phyloP scores from a whole-genome alignment of 345 rosid genomes.

The Pseudoturritis turrita region DNA sequence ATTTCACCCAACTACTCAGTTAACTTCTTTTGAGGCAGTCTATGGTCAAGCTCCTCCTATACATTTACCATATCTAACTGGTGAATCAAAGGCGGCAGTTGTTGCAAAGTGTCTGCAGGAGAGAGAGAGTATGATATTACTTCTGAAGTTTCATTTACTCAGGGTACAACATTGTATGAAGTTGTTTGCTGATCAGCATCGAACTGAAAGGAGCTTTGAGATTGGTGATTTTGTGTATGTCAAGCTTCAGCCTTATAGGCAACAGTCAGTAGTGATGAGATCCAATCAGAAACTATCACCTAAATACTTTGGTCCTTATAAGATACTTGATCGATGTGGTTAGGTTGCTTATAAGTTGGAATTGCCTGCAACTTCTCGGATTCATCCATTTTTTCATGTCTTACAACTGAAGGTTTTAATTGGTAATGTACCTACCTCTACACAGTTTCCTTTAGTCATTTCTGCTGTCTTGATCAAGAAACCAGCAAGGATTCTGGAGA shows the following conservation, averaged over 20 bases:
- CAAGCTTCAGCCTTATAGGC: background rate
- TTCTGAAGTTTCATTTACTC: too few relatives aligned
- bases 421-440: background rate
- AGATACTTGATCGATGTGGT: background rate
- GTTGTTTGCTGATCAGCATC: background rate
- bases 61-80: background rate
- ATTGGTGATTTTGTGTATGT: background rate
- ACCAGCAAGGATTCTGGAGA: too few relatives aligned
- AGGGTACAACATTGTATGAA: too few relatives aligned
- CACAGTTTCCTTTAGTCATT: too few relatives aligned
- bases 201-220: rapidly evolving
- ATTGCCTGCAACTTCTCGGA: background rate
- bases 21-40: background rate
- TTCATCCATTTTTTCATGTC: background rate
- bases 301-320: background rate
- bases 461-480: too few relatives aligned
- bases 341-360: background rate
- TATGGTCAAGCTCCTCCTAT: too few relatives aligned
- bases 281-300: background rate
- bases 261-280: background rate
- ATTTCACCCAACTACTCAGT: background rate
- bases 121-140: too few relatives aligned
- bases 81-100: too few relatives aligned
- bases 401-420: background rate
- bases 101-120: too few relatives aligned